Base-by-base conservation (phyloP, 2,329 filamentous ascomycete species). In the Pseudomassariella vexata region DNA sequence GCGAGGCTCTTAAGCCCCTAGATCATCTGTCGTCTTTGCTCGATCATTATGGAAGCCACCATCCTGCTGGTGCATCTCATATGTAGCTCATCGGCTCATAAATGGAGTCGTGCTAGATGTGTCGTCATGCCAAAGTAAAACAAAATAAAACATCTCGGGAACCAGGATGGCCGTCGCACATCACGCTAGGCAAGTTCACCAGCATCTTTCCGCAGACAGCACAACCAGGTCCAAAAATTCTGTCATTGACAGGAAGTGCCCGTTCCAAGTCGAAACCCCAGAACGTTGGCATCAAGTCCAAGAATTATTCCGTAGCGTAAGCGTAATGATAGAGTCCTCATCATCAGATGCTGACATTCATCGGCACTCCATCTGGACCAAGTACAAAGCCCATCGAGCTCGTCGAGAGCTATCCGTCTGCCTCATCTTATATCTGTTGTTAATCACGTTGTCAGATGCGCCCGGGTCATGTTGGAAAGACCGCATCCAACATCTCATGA, bases 371-470 rank as follows among this genome's bases (percentile, higher is more conserved):
- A n/a, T n/a, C n/a, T n/a, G n/a, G n/a, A n/a, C n/a, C n/a, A n/a
- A n/a, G n/a, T n/a, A n/a, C n/a, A n/a, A n/a, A n/a, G n/a, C n/a
- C n/a, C n/a, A n/a, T 46, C 3, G 44, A 46, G 15, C 25, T 46
- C 7, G 38, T 46, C 14, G 43, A 40, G 28, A 36, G 29, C 34
- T 42, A 39, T 26, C 39, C 37, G 16, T 36, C 33, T 10, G 19
- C 18, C 3, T 28, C 15, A 14, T 14, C 14, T 10, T 14, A 22
- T 22, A n/a, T 11, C 15, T 9, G 9, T 26, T 9, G 9, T 26
- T 9, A 9, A 26, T 26, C 9, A 16, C 12, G 7, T 27, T 9
- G 25, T 11, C 15, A 11, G 25, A 15, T 14, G 12, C 25, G 25
- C 25, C 9, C 15, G 10, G 23, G 9, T 24, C n/a, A 24, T 24